A percentile compares a stretch with the other conserved stretches of the same genome.
Conservation (phyloP, 805 yeast species). For the Barnettozyma salicaria region DNA sequence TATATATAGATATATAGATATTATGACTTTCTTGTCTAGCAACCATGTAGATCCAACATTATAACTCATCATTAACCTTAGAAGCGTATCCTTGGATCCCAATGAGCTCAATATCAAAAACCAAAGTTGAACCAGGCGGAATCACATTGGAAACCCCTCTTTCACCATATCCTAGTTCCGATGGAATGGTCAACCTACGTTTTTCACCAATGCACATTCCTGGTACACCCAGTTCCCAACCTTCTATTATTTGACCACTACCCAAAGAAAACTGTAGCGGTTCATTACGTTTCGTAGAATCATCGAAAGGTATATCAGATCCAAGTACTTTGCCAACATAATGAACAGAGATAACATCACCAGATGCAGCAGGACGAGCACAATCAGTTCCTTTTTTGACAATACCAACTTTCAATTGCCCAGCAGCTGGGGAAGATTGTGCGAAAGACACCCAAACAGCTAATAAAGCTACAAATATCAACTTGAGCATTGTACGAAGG, state of each 20-base stretch:
- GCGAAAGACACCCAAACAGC: neutral
- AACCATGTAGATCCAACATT: too few species aligned
- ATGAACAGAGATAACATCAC: conserved; percentile 71
- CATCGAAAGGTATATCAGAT: conserved; percentile 71
- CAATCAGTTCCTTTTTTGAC: conserved; percentile 38
- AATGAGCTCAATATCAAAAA: conserved; percentile 61
- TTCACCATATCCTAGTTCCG: conserved; percentile 71
- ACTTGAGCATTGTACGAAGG: conserved; percentile 6
- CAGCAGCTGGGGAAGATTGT: conserved; percentile 2
- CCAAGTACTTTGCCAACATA: conserved; percentile 61
- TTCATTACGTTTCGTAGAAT: conserved; percentile 53
- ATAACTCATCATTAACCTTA: neutral
- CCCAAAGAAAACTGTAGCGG: conserved; percentile 78
- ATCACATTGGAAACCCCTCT: conserved; percentile 71
- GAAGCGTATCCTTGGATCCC: conserved; percentile 37
- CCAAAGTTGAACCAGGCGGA: conserved; percentile 72
- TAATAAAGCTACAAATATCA: conserved; percentile 1
- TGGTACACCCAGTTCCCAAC: conserved; percentile 87
- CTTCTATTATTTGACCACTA: conserved; percentile 70
- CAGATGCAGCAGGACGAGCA: conserved; percentile 47
- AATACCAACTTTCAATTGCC: conserved; percentile 10
- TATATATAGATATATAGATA: too few species aligned
- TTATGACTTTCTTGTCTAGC: conserved; percentile 2
- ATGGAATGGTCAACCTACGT: conserved; percentile 74
- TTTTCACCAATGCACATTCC: conserved; percentile 81